phyloP scores from a whole-genome alignment of 2,329 filamentous ascomycete genomes.

The Sporothrix curviconia region DNA sequence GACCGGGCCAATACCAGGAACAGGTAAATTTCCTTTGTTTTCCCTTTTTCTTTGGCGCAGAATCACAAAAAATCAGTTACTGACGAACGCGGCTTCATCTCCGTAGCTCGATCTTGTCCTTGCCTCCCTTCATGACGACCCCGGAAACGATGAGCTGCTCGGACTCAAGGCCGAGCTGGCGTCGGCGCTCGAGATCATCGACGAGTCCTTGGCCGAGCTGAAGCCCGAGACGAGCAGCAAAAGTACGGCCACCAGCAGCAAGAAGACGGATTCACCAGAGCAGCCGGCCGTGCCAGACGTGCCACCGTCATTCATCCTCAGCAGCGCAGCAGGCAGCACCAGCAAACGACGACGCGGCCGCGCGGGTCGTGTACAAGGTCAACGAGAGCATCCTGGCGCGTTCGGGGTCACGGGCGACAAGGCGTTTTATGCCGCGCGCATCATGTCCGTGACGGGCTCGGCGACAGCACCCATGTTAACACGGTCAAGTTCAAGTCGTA shows the following conservation, averaged over 20 bases:
- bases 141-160: constrained; percentile 71
- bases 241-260: neutral
- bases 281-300: constrained; percentile 37
- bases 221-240: constrained; percentile 50
- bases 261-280: neutral
- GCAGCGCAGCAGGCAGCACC: constrained; percentile 45
- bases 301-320: no score
- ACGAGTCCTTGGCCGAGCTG: constrained; percentile 75
- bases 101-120: constrained; percentile 69
- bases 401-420: constrained; percentile 86
- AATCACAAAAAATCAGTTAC: neutral
- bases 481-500: constrained; percentile 94
- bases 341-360: constrained; percentile 24
- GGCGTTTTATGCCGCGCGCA: constrained; percentile 83
- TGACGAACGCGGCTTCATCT: neutral
- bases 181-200: constrained; percentile 70
- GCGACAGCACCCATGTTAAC: constrained; percentile 85
- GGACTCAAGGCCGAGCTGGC: constrained; percentile 74
- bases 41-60: neutral
- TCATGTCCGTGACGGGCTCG: constrained; percentile 89
- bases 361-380: constrained; percentile 61
- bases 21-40: constrained; percentile 36
- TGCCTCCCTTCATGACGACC: constrained; percentile 69
- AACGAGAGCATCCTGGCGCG: constrained; percentile 88
- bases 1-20: constrained; percentile 50